A percentile compares a stretch with the other conserved stretches of the same genome.
phyloP scores from a whole-genome alignment of 2,329 filamentous ascomycete genomes.

The Alternaria conjuncta region DNA sequence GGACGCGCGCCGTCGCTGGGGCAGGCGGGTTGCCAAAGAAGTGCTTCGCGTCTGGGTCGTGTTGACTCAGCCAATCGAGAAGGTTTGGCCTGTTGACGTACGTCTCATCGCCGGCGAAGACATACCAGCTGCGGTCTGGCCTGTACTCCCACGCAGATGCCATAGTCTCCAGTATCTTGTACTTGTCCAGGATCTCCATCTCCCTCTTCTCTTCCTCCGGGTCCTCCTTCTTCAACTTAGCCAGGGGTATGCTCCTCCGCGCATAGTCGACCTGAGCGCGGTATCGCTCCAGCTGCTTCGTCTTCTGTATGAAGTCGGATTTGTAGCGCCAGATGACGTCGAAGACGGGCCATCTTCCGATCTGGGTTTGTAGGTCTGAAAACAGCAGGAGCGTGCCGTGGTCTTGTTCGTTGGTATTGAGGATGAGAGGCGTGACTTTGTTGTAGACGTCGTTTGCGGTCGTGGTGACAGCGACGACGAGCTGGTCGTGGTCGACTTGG shows the following conservation, averaged over 20 bases:
- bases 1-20: conserved; percentile 16
- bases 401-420: conserved; percentile 36
- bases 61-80: conserved; percentile 59
- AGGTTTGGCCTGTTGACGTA: conserved; percentile 63
- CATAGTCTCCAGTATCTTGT: conserved; percentile 49
- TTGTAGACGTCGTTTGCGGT: conserved; percentile 62
- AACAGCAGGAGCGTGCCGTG: conserved; percentile 48
- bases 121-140: conserved; percentile 62
- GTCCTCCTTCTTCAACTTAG: conserved; percentile 26
- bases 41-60: conserved; percentile 56
- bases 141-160: conserved; percentile 43
- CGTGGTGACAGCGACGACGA: conserved; percentile 63
- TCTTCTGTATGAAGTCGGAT: conserved; percentile 33
- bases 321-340: conserved; percentile 47
- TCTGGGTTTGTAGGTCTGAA: conserved; percentile 46
- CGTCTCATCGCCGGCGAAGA: conserved; percentile 66
- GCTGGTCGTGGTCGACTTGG: conserved; percentile 29
- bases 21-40: conserved; percentile 58
- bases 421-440: conserved; percentile 56
- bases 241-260: conserved; percentile 36
- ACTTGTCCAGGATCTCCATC: conserved; percentile 42
- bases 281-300: conserved; percentile 48
- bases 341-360: conserved; percentile 43
- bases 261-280: conserved; percentile 40
- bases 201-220: conserved; percentile 27